Evolutionary conservation across 331 rosid genomes (phyloP).

Genomic region (Rhamnella rubrinervis): DNA sequence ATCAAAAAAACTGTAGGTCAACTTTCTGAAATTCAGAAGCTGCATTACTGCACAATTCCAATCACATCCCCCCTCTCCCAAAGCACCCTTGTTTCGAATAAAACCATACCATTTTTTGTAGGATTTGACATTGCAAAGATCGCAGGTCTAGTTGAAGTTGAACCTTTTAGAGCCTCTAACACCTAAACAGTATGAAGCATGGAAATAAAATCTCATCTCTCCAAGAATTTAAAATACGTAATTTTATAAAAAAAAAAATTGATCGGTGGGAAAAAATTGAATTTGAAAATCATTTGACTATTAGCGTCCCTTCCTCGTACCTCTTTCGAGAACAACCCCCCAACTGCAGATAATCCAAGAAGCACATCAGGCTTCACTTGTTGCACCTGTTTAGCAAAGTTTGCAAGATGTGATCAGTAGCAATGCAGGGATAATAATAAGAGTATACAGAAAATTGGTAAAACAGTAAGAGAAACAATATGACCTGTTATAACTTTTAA

Average conservation of each 20-base stretch:
- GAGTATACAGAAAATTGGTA: background rate
- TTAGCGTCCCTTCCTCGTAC: slow-evolving; percentile 29
- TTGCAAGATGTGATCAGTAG: slow-evolving; percentile 17
- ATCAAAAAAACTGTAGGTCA: slow-evolving; percentile 17
- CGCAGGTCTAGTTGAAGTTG: slow-evolving; percentile 97
- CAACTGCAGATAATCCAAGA: slow-evolving; percentile 97
- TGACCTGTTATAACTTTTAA: background rate
- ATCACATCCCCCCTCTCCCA: background rate
- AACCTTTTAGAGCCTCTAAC: slow-evolving; percentile 82
- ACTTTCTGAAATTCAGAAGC: background rate
- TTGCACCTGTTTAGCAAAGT: slow-evolving; percentile 61
- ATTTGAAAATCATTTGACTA: background rate
- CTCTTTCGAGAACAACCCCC: slow-evolving; percentile 96
- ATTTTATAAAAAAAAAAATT: too few relatives aligned
- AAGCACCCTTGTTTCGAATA: background rate
- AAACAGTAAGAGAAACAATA: slow-evolving; percentile 4
- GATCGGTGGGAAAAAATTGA: background rate
- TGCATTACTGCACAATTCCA: background rate
- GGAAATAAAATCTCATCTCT: background rate
- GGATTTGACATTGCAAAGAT: slow-evolving; percentile 99
- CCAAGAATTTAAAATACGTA: background rate
- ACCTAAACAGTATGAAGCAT: slow-evolving; percentile 47
- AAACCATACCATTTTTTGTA: slow-evolving; percentile 71
- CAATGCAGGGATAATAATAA: too few relatives aligned
- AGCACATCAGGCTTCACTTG: slow-evolving; percentile 98